Base-by-base conservation (phyloP, 2,329 filamentous ascomycete genomes). In the Ophiocordyceps camponoti-leonardi region DNA sequence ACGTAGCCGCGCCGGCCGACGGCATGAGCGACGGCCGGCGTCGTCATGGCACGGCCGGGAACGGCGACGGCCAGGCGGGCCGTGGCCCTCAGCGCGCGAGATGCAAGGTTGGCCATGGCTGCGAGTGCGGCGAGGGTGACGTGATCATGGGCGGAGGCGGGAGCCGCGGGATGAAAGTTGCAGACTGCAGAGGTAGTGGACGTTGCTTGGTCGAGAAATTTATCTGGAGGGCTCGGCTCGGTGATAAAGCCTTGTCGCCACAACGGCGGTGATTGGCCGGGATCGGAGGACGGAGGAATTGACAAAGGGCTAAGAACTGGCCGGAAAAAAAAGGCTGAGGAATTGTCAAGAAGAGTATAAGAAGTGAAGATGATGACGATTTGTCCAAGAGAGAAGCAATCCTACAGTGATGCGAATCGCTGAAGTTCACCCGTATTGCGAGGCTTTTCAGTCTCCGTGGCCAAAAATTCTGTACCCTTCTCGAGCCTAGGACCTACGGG, bases 11-110 rank as follows among this genome's bases (percentile, higher is more conserved):
- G 76, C 55, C 69, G 14, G 19, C 19, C 18, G 37, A 50, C 45
- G 44, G 49, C 49, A 26, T 41, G 11, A 19, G 44, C 16, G 44
- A 40, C 41, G 37, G 35, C 35, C 54, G 46, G 57, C 53, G 44
- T 56, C 41, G 48, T 55, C 51, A 45, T 62, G 53, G 45, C 54
- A 56, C 46, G 55, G 50, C 45, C 59, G 51, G 26, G 48, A 50
- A 18, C 43, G 22, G 49, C 45, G 22, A 68, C 59, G 55, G 67
- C 65, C 45, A 76, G 67, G 58, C 73, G 72, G 51, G 84, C 78
- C 54, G 81, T 83, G 72, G 87, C 83, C 69, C 84, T 81, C 65
- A 86, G 69, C 56, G 79, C 75, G 58, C 73, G 72, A 49, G 83
- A 79, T 64, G 81, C 73, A 60, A 79, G 64, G 59, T 69, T 77